phyloP scores from a whole-genome alignment of 169 alveolate species.

The Plasmodium ovale region DNA sequence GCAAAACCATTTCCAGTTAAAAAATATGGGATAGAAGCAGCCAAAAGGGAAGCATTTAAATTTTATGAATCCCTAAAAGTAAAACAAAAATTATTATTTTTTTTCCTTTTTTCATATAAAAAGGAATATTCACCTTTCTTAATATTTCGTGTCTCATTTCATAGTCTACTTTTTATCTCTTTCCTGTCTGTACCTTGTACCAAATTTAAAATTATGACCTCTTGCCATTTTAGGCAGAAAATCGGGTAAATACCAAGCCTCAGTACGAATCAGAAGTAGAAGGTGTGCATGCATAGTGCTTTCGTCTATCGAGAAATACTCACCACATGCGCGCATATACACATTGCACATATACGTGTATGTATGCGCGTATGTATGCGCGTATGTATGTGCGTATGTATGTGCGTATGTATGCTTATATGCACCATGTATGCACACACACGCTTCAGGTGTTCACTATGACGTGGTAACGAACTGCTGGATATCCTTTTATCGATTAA shows the following conservation, averaged over 20 bases:
- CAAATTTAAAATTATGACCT: neutral
- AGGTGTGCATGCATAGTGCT: constrained; percentile 23
- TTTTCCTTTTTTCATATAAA: neutral
- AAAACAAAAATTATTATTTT: neutral
- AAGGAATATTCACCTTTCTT: neutral
- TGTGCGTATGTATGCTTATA: neutral
- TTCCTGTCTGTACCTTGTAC: neutral
- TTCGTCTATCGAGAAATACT: neutral
- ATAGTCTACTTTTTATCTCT: neutral
- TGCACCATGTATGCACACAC: neutral
- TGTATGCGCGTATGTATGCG: neutral
- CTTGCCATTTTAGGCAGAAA: constrained; percentile 19
- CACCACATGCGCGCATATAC: neutral
- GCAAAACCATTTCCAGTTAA: constrained; percentile 87
- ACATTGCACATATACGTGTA: neutral
- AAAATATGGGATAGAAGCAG: constrained; percentile 83
- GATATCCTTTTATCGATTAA: constrained; percentile 55
- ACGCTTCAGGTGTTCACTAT: constrained; percentile 52
- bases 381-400: neutral
- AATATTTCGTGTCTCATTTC: neutral
- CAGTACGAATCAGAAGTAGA: constrained; percentile 56
- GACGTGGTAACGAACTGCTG: constrained; percentile 70
- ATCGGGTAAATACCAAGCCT: constrained; percentile 39
- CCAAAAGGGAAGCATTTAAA: constrained; percentile 80
- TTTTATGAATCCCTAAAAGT: constrained; percentile 81